These are phyloP conservation scores for Plasmodium fragile DNA, from an alignment of 169 alveolate species.

Conservation along the genomic window DNA sequence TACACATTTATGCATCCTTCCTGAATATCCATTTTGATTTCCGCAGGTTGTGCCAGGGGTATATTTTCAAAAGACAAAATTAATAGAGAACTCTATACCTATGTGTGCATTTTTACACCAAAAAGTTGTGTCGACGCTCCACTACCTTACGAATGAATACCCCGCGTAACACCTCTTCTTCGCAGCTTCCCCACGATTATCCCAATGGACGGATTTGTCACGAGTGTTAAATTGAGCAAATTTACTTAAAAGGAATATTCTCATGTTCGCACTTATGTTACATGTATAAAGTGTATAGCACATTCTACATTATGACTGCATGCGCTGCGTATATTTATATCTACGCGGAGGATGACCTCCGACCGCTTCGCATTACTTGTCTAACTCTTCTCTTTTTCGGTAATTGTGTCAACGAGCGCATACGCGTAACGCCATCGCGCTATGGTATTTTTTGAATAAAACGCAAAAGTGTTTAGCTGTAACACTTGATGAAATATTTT, in stretches of 20 bases:
- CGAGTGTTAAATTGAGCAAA: conserved; percentile 66
- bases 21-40: background rate
- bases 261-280: background rate
- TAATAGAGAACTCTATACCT: background rate
- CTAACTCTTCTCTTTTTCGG: background rate
- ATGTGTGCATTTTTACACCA: background rate
- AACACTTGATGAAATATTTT: background rate
- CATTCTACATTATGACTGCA: background rate
- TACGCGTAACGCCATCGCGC: background rate
- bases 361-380: background rate
- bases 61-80: conserved; percentile 2
- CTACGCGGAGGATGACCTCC: background rate
- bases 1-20: background rate
- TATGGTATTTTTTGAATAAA: background rate
- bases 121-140: background rate
- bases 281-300: background rate
- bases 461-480: background rate
- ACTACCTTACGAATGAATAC: background rate
- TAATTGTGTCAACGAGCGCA: background rate
- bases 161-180: background rate
- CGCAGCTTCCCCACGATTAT: conserved; percentile 71
- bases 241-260: conserved; percentile 36
- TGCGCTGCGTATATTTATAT: background rate
- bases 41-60: conserved; percentile 76
- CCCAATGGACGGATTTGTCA: conserved; percentile 76